Base-by-base conservation (phyloP, 345 rosid species). In the Geranium brycei region DNA sequence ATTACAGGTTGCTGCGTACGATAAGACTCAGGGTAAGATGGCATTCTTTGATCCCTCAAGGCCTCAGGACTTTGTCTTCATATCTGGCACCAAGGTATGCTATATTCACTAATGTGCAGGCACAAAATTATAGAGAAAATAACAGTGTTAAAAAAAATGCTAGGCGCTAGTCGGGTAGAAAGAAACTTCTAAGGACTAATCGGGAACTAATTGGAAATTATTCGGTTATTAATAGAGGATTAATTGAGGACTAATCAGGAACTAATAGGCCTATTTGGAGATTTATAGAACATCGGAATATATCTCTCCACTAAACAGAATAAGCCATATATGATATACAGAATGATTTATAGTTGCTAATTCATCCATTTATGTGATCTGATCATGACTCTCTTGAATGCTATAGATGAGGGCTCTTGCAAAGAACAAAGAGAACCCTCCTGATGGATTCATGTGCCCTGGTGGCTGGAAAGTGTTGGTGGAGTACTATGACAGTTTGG, bases 371-470 rank as follows among this genome's bases (percentile, higher is more conserved):
- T 58, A 23, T 61, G 19, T 59, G 31, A 14, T 64, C 19, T 61
- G 19, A 72, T 63, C 56, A 51, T 8, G 7, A 64, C 12, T 51
- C 73, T 65, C 60, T 64, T 69, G 57, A 7, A 8, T 64, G 66
- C 32, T 64, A 19, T 82, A 89, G 98, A 92, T 92, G 98, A 83
- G 97, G 32, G 64, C 93, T 19, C 87, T 92, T 11, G 98, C 98
- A 0, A 92, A 80, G 91, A 89, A 75, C 87, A 86, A 85, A 61
- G 98, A 92, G 78, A 87, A 74, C 69, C 97, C 98, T 19, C 95
- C 98, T 2, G 88, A 86, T 47, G 98, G 98, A 47, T 92, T 92
- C 77, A 89, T 92, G 98, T 92, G 98, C 74, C 95, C 97, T 11
- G 85, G 91, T 51, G 97, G 98, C 31, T 92, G 98, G 98, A 58